phyloP scores from a whole-genome alignment of 2,329 filamentous ascomycete species.

The Pyricularia grisea region DNA sequence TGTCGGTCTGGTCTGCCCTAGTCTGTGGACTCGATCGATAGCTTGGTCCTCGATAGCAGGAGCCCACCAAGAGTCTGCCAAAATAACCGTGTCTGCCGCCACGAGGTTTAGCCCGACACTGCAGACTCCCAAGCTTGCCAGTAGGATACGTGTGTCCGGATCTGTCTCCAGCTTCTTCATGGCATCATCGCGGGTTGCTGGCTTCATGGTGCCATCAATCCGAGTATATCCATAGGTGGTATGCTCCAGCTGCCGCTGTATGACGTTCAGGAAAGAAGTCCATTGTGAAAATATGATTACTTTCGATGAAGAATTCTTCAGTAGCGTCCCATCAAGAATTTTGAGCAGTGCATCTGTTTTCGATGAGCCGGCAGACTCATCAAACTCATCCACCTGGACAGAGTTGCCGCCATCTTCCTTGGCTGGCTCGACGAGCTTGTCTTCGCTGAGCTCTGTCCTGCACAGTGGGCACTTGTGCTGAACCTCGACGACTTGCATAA shows the following conservation, averaged over 20 bases:
- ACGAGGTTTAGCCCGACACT: constrained; percentile 81
- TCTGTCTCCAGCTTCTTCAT: constrained; percentile 60
- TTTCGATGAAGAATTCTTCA: constrained; percentile 55
- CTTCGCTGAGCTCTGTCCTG: constrained; percentile 55
- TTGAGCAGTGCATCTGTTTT: constrained; percentile 74
- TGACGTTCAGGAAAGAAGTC: constrained; percentile 63
- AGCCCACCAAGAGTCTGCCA: constrained; percentile 62
- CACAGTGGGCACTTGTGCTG: constrained; percentile 83
- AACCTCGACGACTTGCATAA: constrained; percentile 61
- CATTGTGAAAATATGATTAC: constrained; percentile 70
- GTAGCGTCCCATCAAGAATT: constrained; percentile 59
- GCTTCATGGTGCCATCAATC: constrained; percentile 73
- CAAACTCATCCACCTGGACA: constrained; percentile 35
- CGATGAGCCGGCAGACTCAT: constrained; percentile 43
- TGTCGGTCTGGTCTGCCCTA: constrained; percentile 72
- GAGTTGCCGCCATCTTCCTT: constrained; percentile 52
- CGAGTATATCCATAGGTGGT: constrained; percentile 44
- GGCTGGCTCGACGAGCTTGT: constrained; percentile 54
- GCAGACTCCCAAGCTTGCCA: constrained; percentile 74
- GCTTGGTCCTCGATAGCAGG: constrained; percentile 69
- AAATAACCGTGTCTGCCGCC: constrained; percentile 74
- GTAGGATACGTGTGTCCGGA: constrained; percentile 60
- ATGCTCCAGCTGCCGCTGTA: constrained; percentile 61
- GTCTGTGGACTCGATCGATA: constrained; percentile 75
- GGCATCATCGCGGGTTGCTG: constrained; percentile 59